Evolutionary conservation across 2,329 filamentous ascomycete species (phyloP), one percentile per base, ranked within the genome.

Genomic region (Ascomycota sp.): DNA sequence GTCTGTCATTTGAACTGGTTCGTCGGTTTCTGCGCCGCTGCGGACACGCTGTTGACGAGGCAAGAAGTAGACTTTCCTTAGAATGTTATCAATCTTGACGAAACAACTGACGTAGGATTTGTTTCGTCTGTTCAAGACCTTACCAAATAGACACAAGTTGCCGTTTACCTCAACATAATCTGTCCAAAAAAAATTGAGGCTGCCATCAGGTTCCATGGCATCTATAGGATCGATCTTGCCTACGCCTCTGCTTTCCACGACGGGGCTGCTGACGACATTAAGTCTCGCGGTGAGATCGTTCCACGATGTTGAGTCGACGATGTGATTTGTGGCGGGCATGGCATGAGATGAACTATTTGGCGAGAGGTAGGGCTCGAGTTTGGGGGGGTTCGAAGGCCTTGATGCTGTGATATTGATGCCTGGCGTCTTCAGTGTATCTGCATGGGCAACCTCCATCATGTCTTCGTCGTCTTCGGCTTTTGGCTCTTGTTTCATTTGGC

Each of bases 131-230:
- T 94, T 83, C 43, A 83, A 72, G 17, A 94, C 86, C 48, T 98
- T 98, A 38, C 89, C 89, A 46, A 98, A 95, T 8, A 98, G 65
- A 49, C 83, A 95, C 8, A 98, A 59, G 40, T 75, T 89, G 34
- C 86, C 86, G 43, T 85, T 83, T 47, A 93, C 61, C 47, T 98
- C 89, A 1, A 77, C 82, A 45, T 93, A 98, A 52, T 98, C 89
- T 7, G 80, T 77, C 89, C 89, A 98, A 57, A 94, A 98, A 59
- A 98, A 82, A 40, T 76, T 75, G 20, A 98, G 61, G 41, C 79
- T 91, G 23, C 86, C 89, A 44, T 98, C 85, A 37, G 80, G 73
- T 49, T 95, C 86, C n/a, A 92, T 56, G n/a, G 80, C 83, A 51
- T 92, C 77, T 37, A 77, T 69, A 33, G 80, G 65, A 38, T 76